Conservation (phyloP, 139 green algal genomes). For the Closterium sp. region DNA sequence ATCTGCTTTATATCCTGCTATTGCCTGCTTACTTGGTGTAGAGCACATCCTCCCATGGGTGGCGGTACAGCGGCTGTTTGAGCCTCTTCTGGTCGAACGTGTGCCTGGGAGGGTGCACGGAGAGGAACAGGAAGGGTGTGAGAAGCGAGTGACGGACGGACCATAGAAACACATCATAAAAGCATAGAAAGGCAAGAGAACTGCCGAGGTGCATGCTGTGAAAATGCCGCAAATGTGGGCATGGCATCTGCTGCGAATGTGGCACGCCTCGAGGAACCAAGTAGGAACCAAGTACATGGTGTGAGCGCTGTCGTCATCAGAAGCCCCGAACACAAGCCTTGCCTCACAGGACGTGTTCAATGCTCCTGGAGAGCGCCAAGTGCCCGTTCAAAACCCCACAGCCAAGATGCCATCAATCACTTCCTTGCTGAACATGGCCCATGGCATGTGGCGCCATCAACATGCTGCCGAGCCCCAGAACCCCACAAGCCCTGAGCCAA, state of each 20-base stretch:
- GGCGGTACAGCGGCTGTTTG: slow-evolving; percentile 85
- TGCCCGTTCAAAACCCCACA: slow-evolving; percentile 91
- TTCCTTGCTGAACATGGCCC: slow-evolving; percentile 58
- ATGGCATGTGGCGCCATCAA: too few species aligned
- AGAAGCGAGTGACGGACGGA: too few species aligned
- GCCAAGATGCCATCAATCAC: slow-evolving; percentile 76
- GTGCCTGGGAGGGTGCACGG: slow-evolving; percentile 57
- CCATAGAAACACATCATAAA: too few species aligned
- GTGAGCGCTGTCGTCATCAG: too few species aligned
- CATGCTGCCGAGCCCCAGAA: neutral
- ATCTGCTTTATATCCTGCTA: neutral
- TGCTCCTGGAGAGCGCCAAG: slow-evolving; percentile 88
- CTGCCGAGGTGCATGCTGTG: too few species aligned
- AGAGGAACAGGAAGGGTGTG: too few species aligned
- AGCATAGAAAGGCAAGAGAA: too few species aligned
- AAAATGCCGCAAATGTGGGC: too few species aligned
- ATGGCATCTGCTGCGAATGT: too few species aligned
- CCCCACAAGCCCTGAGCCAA: neutral
- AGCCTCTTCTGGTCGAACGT: slow-evolving; percentile 91
- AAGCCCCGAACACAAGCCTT: too few species aligned
- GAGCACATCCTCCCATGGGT: slow-evolving; percentile 67
- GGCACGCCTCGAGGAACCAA: too few species aligned
- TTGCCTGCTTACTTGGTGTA: slow-evolving; percentile 41
- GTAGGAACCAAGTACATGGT: too few species aligned
- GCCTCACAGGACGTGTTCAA: slow-evolving; percentile 78